A percentile compares a stretch with the other conserved stretches of the same genome.
phyloP scores from a whole-genome alignment of 768 basidiomycete species.

The Ramaria sp. region DNA sequence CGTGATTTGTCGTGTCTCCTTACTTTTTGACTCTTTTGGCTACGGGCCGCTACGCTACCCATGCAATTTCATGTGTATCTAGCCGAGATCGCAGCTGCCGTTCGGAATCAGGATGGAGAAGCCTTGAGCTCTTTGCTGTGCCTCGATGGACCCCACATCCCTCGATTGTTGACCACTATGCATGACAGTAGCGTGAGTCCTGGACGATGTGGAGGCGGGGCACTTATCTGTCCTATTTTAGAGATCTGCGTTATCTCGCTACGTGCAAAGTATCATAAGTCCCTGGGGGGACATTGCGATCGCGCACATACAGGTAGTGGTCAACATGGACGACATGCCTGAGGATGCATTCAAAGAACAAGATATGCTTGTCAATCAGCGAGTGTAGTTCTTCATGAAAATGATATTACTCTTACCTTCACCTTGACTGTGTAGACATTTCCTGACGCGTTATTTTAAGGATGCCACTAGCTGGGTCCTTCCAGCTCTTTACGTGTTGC shows the following conservation, averaged over 20 bases:
- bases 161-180: constrained; percentile 9
- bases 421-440: constrained; percentile 35
- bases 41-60: too few relatives aligned
- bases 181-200: constrained; percentile 11
- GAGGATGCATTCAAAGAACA: constrained; percentile 77
- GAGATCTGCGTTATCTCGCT: constrained; percentile 25
- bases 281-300: constrained; percentile 87
- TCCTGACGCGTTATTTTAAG: constrained; percentile 63
- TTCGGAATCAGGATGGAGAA: constrained; percentile 9
- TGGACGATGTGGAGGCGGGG: neutral
- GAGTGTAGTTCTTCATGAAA: constrained; percentile 20
- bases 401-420: neutral
- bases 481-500: constrained; percentile 69
- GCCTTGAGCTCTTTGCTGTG: constrained; percentile 5
- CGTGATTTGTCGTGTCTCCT: too few relatives aligned
- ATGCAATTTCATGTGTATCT: constrained; percentile 11
- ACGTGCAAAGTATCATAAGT: constrained; percentile 51
- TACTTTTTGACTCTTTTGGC: too few relatives aligned
- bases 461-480: constrained; percentile 81
- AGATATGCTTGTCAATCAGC: constrained; percentile 57
- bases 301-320: constrained; percentile 69
- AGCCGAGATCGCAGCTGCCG: constrained; percentile 10
- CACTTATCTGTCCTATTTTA: neutral
- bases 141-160: constrained; percentile 6
- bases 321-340: constrained; percentile 53